Evolutionary conservation across 75 land plant species (phyloP), one percentile per base, ranked within the genome.

Genomic region (Pinus taeda): DNA sequence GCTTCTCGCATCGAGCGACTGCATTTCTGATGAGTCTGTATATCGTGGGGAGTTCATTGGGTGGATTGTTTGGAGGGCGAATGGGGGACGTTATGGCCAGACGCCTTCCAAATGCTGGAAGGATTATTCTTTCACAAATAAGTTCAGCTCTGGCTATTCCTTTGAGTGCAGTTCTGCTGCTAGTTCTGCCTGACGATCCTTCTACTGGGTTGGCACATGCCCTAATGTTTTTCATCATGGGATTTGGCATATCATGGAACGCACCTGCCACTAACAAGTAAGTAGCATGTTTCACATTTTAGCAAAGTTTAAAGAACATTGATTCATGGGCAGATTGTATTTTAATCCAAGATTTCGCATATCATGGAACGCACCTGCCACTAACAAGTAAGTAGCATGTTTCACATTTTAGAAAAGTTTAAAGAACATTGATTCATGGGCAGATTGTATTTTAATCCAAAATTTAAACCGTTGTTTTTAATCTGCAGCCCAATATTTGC

Each of bases 401-500:
- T n/a, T n/a, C n/a, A n/a, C n/a, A n/a, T n/a, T n/a, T n/a, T n/a
- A n/a, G n/a, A n/a, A n/a, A n/a, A n/a, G n/a, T n/a, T n/a, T n/a
- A n/a, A n/a, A n/a, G n/a, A n/a, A n/a, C n/a, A n/a, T n/a, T n/a
- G n/a, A n/a, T n/a, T n/a, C n/a, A n/a, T n/a, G n/a, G n/a, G n/a
- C n/a, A 39, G 39, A 42, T 69, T 69, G 0, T 69, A 33, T 69
- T 69, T n/a, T 9, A 9, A 55, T 75, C 30, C 57, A 24, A 36
- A 60, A 18, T 67, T 69, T 76, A 77, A 71, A 17, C 42, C 15
- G 4, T 9, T 11, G 76, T 15, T 36, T 45, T 24, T 26, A 4
- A 45, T 49, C 15, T 76, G 81, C 95, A 93, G 95, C 71, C 96
- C 96, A 5, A 93, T 93, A 71, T 93, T 93, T 88, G 96, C 96